A percentile compares a stretch with the other conserved stretches of the same genome.
Conservation (phyloP, 345 rosid genomes). For the Microthlaspi erraticum region DNA sequence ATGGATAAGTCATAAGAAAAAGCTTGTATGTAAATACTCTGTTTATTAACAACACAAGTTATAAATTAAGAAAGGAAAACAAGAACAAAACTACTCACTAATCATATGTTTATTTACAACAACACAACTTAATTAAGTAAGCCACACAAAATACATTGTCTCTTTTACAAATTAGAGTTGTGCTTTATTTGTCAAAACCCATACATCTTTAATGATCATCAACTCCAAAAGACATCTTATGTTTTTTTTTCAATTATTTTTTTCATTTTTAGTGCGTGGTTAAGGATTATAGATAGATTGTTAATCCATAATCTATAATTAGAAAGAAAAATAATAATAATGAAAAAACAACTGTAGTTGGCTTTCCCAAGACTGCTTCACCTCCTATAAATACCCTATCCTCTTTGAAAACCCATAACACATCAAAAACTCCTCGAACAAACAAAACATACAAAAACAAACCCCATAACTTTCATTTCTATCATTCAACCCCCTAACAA, state of each 20-base stretch:
- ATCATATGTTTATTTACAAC: background rate
- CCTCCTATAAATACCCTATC: constrained; percentile 35
- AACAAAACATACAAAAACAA: constrained; percentile 23
- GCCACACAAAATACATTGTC: background rate
- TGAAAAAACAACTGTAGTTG: constrained; percentile 37
- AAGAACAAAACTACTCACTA: background rate
- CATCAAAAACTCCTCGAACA: constrained; percentile 37
- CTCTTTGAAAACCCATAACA: constrained; percentile 36
- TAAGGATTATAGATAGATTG: constrained; percentile 11
- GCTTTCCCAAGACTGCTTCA: constrained; percentile 39
- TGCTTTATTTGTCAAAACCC: background rate
- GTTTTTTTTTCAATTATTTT: background rate
- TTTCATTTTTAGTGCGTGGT: background rate
- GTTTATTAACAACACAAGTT: background rate
- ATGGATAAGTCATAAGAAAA: too few species aligned
- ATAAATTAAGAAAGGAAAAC: background rate
- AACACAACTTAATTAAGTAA: constrained; percentile 4
- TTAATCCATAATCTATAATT: background rate
- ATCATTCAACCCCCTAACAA: background rate
- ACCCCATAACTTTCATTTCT: constrained; percentile 10
- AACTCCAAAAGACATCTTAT: constrained; percentile 7
- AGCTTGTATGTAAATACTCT: too few species aligned
- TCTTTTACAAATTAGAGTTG: background rate
- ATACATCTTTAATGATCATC: background rate
- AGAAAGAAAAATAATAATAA: background rate